Conservation (phyloP, 2,329 filamentous ascomycete genomes). For the Curvularia hawaiiensis region DNA sequence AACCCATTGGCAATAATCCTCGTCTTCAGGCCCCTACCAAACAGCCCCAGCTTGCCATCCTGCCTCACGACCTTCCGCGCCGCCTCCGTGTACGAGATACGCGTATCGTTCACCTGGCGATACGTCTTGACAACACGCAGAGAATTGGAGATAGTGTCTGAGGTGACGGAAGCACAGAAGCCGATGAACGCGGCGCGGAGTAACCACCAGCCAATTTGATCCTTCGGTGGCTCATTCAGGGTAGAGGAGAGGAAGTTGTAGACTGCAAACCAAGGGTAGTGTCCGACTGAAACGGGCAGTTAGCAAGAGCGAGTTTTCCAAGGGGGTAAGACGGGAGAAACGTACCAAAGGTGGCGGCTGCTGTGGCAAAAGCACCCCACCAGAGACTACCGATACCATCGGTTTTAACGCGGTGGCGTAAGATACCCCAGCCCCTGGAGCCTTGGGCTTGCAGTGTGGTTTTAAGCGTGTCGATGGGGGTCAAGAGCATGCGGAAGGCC, state of each 20-base stretch:
- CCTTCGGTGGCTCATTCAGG: conserved; percentile 28
- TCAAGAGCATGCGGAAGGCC: conserved; percentile 34
- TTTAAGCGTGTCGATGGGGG: conserved; percentile 38
- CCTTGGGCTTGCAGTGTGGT: conserved; percentile 38
- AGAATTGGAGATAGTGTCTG: conserved; percentile 38
- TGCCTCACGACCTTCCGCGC: conserved; percentile 32
- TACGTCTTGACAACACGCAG: conserved; percentile 38
- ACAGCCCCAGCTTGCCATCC: conserved; percentile 31
- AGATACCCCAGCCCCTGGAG: conserved; percentile 25
- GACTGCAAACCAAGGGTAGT: conserved; percentile 39
- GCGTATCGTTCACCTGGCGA: conserved; percentile 37
- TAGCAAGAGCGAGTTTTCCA: too few relatives aligned
- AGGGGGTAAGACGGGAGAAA: too few relatives aligned
- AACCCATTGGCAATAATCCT: conserved; percentile 38
- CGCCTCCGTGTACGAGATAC: conserved; percentile 34
- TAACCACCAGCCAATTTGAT: conserved; percentile 31
- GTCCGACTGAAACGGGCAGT: too few relatives aligned
- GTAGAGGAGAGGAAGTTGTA: conserved; percentile 36
- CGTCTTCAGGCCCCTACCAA: conserved; percentile 37
- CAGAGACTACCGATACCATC: conserved; percentile 36
- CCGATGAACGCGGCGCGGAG: conserved; percentile 36
- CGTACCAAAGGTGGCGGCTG: conserved; percentile 39
- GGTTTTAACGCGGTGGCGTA: conserved; percentile 31
- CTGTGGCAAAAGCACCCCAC: conserved; percentile 41
- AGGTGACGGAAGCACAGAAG: conserved; percentile 37